A percentile compares a stretch with the other conserved stretches of the same genome.
phyloP scores from a whole-genome alignment of 106 monocot genomes.

The Agapanthus africanus region DNA sequence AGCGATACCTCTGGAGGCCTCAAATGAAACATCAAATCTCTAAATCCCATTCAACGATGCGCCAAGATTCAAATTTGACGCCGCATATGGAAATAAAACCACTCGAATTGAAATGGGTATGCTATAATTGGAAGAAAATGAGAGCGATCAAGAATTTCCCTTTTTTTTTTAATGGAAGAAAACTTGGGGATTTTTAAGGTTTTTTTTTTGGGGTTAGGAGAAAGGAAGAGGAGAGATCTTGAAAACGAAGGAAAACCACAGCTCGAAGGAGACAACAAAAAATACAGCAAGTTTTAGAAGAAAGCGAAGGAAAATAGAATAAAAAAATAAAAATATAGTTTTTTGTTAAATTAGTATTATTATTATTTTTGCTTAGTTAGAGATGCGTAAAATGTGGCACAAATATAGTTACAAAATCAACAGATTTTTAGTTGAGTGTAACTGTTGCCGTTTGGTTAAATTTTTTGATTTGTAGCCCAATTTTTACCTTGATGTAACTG shows the following conservation, averaged over 20 bases:
- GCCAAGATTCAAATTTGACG: neutral
- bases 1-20: conserved; percentile 21
- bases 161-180: no score
- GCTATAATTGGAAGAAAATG: neutral
- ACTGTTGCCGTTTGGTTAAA: no score
- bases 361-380: no score
- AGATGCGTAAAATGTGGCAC: no score
- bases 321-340: no score
- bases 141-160: neutral
- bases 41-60: conserved; percentile 1
- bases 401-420: no score
- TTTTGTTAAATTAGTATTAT: no score
- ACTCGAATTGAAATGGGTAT: conserved; percentile 3
- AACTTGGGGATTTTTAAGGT: neutral
- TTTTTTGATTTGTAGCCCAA: no score
- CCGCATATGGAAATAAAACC: neutral
- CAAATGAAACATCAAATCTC: conserved; percentile 25
- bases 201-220: neutral
- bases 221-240: neutral
- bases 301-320: neutral
- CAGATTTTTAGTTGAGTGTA: no score
- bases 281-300: neutral
- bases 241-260: conserved; percentile 25
- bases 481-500: no score
- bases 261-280: conserved; percentile 8